Percentiles rank a stretch among this genome's conserved stretches.
Evolutionary conservation across 768 basidiomycete species (phyloP).

Genomic region (Russula sp.): DNA sequence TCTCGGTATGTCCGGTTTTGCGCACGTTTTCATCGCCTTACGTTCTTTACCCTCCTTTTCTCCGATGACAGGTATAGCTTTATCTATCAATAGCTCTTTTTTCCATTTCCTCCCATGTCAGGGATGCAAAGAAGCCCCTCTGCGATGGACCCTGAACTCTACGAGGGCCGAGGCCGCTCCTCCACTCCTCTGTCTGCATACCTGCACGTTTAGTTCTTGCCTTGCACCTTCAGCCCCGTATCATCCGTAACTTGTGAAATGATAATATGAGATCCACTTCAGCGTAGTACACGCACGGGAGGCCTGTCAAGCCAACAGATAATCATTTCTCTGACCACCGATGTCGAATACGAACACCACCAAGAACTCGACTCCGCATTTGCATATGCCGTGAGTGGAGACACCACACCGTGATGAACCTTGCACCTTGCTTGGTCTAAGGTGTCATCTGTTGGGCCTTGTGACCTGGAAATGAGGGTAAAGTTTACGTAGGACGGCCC

Average conservation of each 20-base stretch:
- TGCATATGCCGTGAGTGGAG: too few species aligned
- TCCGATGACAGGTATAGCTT: constrained; percentile 31
- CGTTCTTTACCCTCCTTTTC: background rate
- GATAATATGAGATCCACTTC: constrained; percentile 7
- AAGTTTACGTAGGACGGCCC: too few species aligned
- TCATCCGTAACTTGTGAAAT: constrained; percentile 1
- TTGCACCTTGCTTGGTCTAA: too few species aligned
- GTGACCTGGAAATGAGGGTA: too few species aligned
- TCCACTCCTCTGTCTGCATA: background rate
- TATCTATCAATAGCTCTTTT: constrained; percentile 20
- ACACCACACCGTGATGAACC: too few species aligned
- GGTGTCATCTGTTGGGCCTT: too few species aligned
- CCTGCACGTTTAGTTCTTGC: background rate
- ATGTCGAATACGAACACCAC: background rate
- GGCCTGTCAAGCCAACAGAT: background rate
- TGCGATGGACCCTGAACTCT: background rate
- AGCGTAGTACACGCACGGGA: background rate
- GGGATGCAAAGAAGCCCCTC: background rate
- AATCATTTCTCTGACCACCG: background rate
- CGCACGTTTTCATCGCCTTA: background rate
- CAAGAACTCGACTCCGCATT: too few species aligned
- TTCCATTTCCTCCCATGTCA: background rate
- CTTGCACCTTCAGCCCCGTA: background rate
- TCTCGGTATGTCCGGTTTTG: constrained; percentile 49
- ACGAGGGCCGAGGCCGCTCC: background rate